A percentile compares a stretch with the other conserved stretches of the same genome.
Evolutionary conservation across 1,284 basidiomycete species (phyloP).

Genomic region (Phlebopus sp.): DNA sequence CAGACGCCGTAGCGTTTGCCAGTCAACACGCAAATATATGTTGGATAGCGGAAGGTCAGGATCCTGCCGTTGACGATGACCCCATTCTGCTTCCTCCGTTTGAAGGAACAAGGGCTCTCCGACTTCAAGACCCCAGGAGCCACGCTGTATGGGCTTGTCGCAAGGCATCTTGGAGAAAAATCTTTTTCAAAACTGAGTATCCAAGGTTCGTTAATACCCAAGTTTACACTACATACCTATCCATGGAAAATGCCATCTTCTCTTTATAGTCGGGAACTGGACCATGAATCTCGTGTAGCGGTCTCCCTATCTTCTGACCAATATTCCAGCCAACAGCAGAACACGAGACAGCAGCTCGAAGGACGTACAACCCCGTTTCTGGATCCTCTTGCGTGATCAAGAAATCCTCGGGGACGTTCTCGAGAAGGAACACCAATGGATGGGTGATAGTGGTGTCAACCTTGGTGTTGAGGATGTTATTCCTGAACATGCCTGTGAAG

Average conservation of each 20-base stretch:
- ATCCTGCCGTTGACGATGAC: slow-evolving; percentile 31
- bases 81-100: slow-evolving; percentile 35
- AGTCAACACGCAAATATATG: slow-evolving; percentile 48
- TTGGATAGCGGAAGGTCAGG: slow-evolving; percentile 38
- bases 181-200: slow-evolving; percentile 24
- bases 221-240: slow-evolving; percentile 37
- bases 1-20: slow-evolving; percentile 51
- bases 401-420: slow-evolving; percentile 53
- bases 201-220: neutral
- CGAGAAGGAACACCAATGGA: slow-evolving; percentile 42
- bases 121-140: slow-evolving; percentile 48
- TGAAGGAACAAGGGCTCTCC: slow-evolving; percentile 47
- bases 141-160: slow-evolving; percentile 49
- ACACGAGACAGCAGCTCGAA: slow-evolving; percentile 42
- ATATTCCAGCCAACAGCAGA: slow-evolving; percentile 51
- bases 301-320: slow-evolving; percentile 43
- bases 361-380: slow-evolving; percentile 39
- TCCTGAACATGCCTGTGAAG: slow-evolving; percentile 37
- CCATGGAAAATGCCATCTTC: slow-evolving; percentile 47
- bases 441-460: slow-evolving; percentile 29
- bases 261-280: slow-evolving; percentile 49
- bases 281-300: slow-evolving; percentile 43
- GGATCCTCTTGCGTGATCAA: slow-evolving; percentile 40
- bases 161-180: slow-evolving; percentile 46
- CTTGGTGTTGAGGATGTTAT: slow-evolving; percentile 39